These are phyloP conservation scores for Verticillium tricorpus DNA, from an alignment of 2,329 filamentous ascomycete genomes.

Conservation along the genomic window DNA sequence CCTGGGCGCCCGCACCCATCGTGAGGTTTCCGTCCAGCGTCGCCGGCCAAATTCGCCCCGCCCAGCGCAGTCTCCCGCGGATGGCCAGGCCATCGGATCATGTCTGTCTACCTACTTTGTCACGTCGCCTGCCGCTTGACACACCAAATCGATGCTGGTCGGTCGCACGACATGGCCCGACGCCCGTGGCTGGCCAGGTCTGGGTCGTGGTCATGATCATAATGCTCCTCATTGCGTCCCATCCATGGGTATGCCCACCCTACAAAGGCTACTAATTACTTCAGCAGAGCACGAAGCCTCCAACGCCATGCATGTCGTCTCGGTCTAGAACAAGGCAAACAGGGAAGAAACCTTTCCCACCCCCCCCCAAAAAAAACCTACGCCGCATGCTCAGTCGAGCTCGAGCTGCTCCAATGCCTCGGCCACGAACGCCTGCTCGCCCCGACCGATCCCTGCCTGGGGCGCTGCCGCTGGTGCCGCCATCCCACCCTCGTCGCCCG, in stretches of 20 bases:
- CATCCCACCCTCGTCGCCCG: slow-evolving; percentile 26
- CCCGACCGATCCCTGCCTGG: slow-evolving; percentile 5
- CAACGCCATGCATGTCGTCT: not conserved
- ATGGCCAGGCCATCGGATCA: too few relatives aligned
- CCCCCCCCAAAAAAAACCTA: not conserved
- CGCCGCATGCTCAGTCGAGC: slow-evolving; percentile 13
- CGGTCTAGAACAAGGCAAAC: not conserved
- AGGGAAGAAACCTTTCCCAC: too few relatives aligned
- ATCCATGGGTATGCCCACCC: not conserved
- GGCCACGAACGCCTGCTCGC: slow-evolving; percentile 13
- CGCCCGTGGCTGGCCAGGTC: not conserved
- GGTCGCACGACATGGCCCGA: not conserved
- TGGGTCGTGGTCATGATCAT: not conserved
- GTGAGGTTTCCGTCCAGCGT: not conserved
- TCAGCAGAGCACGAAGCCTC: not conserved
- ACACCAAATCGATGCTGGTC: not conserved
- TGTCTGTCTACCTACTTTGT: too few relatives aligned
- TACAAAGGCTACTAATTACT: not conserved
- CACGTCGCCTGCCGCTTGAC: not conserved
- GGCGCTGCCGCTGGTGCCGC: not conserved
- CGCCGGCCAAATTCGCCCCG: not conserved
- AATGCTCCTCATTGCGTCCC: not conserved
- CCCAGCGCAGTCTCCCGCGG: not conserved
- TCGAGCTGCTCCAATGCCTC: slow-evolving; percentile 16
- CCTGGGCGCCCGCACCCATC: not conserved